These are phyloP conservation scores for Pneumocystis carinii DNA, from an alignment of 1,139 yeast genomes.

Conservation along the genomic window DNA sequence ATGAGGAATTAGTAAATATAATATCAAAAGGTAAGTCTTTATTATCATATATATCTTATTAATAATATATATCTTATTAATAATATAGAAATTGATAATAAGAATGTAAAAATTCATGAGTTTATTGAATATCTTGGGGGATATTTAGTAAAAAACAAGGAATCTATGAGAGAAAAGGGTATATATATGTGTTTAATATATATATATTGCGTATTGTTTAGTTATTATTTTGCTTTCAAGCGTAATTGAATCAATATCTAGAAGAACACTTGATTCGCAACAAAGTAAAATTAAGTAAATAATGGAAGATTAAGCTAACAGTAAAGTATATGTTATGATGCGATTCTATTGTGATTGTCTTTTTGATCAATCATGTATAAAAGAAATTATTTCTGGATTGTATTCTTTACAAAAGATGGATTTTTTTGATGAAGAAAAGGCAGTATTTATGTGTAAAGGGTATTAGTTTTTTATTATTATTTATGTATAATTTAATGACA, in stretches of 20 bases:
- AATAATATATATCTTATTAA: neutral
- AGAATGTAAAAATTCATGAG: neutral
- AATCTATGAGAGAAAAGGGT: neutral
- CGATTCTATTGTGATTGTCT: neutral
- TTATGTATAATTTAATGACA: neutral
- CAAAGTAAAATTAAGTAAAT: neutral
- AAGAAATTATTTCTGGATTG: neutral
- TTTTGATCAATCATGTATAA: neutral
- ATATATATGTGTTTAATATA: neutral
- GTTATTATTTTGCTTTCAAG: neutral
- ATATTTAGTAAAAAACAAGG: neutral
- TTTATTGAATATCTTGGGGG: neutral
- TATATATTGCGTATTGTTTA: neutral
- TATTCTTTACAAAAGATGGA: neutral
- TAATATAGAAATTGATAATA: neutral
- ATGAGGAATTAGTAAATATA: neutral
- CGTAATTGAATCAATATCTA: neutral
- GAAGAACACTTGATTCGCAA: neutral
- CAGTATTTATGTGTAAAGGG: neutral
- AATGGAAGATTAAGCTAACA: neutral
- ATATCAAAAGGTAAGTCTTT: neutral
- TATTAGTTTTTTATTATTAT: neutral
- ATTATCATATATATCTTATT: neutral
- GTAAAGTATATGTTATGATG: neutral
- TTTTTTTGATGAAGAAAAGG: neutral